These are phyloP conservation scores for Colletotrichum melonis DNA, from an alignment of 2,329 filamentous ascomycete species.

Conservation along the genomic window DNA sequence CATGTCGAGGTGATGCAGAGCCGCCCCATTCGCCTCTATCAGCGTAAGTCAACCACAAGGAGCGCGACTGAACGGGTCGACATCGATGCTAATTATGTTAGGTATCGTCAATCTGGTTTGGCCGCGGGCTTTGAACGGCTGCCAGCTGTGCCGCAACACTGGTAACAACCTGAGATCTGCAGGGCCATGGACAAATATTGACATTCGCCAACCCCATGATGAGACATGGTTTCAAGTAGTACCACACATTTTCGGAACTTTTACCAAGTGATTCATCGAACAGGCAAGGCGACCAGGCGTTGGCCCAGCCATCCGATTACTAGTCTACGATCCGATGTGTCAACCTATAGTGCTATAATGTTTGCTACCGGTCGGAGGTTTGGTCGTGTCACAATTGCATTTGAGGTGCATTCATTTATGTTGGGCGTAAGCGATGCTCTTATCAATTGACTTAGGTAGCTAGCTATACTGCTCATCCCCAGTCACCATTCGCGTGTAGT, in stretches of 20 bases:
- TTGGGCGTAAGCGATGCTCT: not conserved
- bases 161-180: slow-evolving; percentile 57
- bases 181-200: slow-evolving; percentile 62
- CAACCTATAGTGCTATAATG: not conserved
- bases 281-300: not conserved
- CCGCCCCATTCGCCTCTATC: slow-evolving; percentile 58
- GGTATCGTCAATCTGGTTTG: slow-evolving; percentile 64
- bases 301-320: no score
- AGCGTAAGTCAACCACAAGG: slow-evolving; percentile 54
- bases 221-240: slow-evolving; percentile 56
- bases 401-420: not conserved
- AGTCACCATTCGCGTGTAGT: not conserved
- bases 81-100: slow-evolving; percentile 39
- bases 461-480: slow-evolving; percentile 20
- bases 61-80: not conserved
- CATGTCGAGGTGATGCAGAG: slow-evolving; percentile 60
- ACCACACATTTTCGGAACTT: slow-evolving; percentile 63
- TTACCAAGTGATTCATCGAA: slow-evolving; percentile 57
- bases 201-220: slow-evolving; percentile 53
- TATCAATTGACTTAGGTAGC: slow-evolving; percentile 3
- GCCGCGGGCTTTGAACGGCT: slow-evolving; percentile 63
- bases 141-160: slow-evolving; percentile 62
- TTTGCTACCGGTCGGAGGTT: not conserved
- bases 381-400: not conserved
- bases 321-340: not conserved